phyloP scores from a whole-genome alignment of 805 yeast species.

The Candida tibetensis region DNA sequence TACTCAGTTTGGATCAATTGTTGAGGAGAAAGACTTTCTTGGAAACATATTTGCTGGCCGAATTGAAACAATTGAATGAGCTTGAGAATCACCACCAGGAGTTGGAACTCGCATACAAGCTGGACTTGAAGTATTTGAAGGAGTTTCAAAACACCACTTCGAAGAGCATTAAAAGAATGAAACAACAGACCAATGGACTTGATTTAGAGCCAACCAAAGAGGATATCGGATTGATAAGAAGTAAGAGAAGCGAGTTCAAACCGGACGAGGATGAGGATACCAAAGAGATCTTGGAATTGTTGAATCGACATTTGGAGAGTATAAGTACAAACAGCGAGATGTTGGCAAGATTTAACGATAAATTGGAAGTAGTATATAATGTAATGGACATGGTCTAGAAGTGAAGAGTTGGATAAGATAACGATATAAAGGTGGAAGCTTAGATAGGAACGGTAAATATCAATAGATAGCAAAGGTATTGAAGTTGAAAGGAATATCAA shows the following conservation, averaged over 20 bases:
- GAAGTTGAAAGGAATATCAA: too few species aligned
- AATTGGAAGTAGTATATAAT: constrained; percentile 15
- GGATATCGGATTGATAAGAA: background rate
- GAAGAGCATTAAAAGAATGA: constrained; percentile 5
- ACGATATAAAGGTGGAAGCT: constrained; percentile 12
- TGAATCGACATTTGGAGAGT: constrained; percentile 15
- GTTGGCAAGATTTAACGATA: constrained; percentile 12
- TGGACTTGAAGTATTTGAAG: constrained; percentile 32
- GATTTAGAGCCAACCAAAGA: background rate
- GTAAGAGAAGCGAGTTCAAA: constrained; percentile 2
- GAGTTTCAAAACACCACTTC: constrained; percentile 27
- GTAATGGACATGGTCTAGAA: constrained; percentile 10
- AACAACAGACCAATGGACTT: background rate
- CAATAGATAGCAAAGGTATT: constrained; percentile 12
- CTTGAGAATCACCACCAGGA: constrained; percentile 26
- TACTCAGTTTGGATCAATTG: constrained; percentile 26
- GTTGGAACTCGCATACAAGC: constrained; percentile 21
- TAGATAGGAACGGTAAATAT: too few species aligned
- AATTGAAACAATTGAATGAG: constrained; percentile 34
- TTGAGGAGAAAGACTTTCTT: constrained; percentile 22
- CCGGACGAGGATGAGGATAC: constrained; percentile 16
- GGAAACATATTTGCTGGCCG: constrained; percentile 41
- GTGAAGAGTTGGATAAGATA: background rate
- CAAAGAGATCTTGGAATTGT: constrained; percentile 11
- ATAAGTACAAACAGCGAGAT: constrained; percentile 13